Evolutionary conservation across 176 grass and related monocot genomes (phyloP).

Genomic region (bread wheat (Triticum aestivum)): DNA sequence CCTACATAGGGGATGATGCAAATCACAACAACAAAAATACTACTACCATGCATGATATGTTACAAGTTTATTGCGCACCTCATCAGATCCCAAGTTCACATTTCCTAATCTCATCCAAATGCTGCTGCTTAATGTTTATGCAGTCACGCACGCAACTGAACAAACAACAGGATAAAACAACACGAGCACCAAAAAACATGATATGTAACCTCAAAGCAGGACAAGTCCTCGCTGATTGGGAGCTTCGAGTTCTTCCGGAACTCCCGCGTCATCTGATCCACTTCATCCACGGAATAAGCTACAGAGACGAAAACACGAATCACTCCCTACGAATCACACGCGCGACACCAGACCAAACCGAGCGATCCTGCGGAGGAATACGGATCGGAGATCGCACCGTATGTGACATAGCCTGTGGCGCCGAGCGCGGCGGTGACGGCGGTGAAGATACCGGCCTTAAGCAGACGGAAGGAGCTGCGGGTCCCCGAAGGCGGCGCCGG

Average conservation of each 20-base stretch:
- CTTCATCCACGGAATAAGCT: slow-evolving; percentile 79
- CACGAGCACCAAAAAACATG: slow-evolving; percentile 6
- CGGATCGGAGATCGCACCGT: slow-evolving; percentile 47
- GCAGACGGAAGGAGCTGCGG: slow-evolving; percentile 40
- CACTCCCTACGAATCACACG: slow-evolving; percentile 18
- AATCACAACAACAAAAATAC: neutral
- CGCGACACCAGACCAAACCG: neutral
- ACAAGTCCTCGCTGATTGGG: slow-evolving; percentile 33
- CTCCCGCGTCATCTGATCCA: slow-evolving; percentile 69
- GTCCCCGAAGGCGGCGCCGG: slow-evolving; percentile 21
- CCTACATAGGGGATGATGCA: neutral
- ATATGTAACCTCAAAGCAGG: slow-evolving; percentile 50
- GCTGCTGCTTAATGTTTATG: neutral
- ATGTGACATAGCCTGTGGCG: slow-evolving; percentile 65
- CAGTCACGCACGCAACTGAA: neutral
- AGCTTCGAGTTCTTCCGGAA: slow-evolving; percentile 45
- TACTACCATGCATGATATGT: neutral
- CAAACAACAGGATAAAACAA: neutral
- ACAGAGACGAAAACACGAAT: slow-evolving; percentile 8
- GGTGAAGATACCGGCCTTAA: slow-evolving; percentile 49
- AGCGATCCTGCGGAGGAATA: neutral
- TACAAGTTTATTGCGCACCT: neutral
- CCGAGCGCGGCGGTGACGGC: slow-evolving; percentile 52
- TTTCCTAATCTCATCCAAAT: neutral
- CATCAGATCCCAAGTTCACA: neutral